Conservation (phyloP, 2,329 filamentous ascomycete genomes). For the Colletotrichum camelliae region DNA sequence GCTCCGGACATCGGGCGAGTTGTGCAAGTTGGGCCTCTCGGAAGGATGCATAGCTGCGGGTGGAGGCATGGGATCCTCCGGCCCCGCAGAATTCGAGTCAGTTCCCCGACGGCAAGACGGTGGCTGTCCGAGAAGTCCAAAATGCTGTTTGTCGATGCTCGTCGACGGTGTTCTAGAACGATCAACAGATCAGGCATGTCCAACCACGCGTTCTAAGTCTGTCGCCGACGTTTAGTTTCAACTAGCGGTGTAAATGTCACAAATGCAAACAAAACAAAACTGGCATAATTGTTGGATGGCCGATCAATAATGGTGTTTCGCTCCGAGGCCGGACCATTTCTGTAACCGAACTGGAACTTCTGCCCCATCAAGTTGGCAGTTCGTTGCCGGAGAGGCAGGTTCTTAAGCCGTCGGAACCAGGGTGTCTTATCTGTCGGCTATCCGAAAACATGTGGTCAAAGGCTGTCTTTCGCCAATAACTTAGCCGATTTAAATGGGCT, state of each 20-base stretch:
- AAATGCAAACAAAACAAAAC: neutral
- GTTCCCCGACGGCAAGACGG: neutral
- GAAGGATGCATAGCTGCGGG: neutral
- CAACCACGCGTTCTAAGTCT: neutral
- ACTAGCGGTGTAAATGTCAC: neutral
- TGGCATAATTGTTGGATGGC: neutral
- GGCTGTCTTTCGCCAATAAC: neutral
- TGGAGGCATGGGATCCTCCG: neutral
- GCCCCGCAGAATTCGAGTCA: neutral
- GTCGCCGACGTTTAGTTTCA: neutral
- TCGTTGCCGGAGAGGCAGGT: neutral
- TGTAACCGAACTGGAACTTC: neutral
- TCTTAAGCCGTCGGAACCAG: neutral
- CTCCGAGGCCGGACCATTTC: constrained; percentile 4
- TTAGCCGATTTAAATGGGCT: neutral
- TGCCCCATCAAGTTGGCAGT: neutral
- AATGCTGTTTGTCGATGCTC: too few species aligned
- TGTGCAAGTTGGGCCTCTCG: neutral
- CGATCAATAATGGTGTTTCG: neutral
- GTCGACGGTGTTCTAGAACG: neutral
- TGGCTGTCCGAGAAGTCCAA: neutral
- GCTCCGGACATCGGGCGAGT: constrained; percentile 7
- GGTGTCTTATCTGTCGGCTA: constrained; percentile 7
- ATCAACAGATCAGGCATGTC: neutral
- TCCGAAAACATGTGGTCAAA: neutral